phyloP scores from a whole-genome alignment of 1,284 basidiomycete species.

The Ceratobasidium sp. region DNA sequence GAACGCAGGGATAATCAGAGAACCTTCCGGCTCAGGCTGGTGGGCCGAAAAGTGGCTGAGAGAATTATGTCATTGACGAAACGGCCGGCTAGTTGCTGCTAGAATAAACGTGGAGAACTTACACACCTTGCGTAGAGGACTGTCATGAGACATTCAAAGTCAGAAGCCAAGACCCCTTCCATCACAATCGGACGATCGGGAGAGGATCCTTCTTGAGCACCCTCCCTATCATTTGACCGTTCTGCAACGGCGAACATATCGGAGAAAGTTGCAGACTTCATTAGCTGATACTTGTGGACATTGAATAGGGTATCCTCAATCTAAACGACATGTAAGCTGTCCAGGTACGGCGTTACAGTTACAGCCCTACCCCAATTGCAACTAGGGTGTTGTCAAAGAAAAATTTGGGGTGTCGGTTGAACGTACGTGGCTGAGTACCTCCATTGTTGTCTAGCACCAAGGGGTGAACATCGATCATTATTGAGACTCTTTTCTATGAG shows the following conservation, averaged over 20 bases:
- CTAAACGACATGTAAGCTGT: too few species aligned
- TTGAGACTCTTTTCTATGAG: too few species aligned
- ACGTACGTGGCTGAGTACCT: too few species aligned
- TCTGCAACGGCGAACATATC: conserved; percentile 17
- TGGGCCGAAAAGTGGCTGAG: conserved; percentile 7
- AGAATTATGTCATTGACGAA: too few species aligned
- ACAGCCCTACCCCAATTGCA: too few species aligned
- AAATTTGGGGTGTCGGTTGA: too few species aligned
- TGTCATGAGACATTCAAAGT: conserved; percentile 22
- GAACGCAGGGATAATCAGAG: conserved; percentile 22
- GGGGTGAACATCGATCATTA: too few species aligned
- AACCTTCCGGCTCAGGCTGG: conserved; percentile 4
- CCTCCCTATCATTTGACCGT: not conserved
- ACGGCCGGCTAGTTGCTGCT: too few species aligned
- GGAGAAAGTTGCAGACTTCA: too few species aligned
- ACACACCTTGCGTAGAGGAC: conserved; percentile 21
- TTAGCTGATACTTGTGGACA: conserved; percentile 36
- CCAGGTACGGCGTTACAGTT: too few species aligned
- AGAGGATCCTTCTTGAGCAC: not conserved
- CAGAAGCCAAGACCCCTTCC: not conserved
- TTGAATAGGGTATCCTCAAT: conserved; percentile 8
- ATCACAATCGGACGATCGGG: conserved; percentile 24
- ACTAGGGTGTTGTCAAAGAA: too few species aligned
- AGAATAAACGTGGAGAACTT: not conserved
- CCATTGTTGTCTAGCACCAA: too few species aligned